A percentile compares a stretch with the other conserved stretches of the same genome.
These are phyloP conservation scores for slime mould (Dictyostelium discoideum) DNA, from an alignment of 78 protist species.

Conservation along the genomic window dicty_2.7 NC_007090.3:3656501-3657000, in stretches of 20 bases:
- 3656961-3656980: background rate
- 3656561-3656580: background rate
- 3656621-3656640: conserved; percentile 1
- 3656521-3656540: conserved; percentile 34
- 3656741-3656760: too few species aligned
- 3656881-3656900: background rate
- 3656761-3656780: too few species aligned
- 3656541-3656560: conserved; percentile 6
- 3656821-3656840: conserved; percentile 4
- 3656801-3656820: too few species aligned
- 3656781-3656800: too few species aligned
- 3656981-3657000: too few species aligned
- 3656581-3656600: conserved; percentile 37
- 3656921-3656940: background rate
- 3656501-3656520: conserved; percentile 31
- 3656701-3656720: background rate
- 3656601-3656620: conserved; percentile 8
- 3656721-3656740: background rate
- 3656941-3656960: conserved; percentile 6
- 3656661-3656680: conserved; percentile 35
- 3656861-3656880: conserved; percentile 8
- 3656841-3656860: conserved; percentile 46
- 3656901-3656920: conserved; percentile 58
- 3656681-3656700: conserved; percentile 29
- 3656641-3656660: conserved; percentile 47